Conservation (phyloP, 179 eudicot species). For the Sideroxylon spinosum region DNA sequence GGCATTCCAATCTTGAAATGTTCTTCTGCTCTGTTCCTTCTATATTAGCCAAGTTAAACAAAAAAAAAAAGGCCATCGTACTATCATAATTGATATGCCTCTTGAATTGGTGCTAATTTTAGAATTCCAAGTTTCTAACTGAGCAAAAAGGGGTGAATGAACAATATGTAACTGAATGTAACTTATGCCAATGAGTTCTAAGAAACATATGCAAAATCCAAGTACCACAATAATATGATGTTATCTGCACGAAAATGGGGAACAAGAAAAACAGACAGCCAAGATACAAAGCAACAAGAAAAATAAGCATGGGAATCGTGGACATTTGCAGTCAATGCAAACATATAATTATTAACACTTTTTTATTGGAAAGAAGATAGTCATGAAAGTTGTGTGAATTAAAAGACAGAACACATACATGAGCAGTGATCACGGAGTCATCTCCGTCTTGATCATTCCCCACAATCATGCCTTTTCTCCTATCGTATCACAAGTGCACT, state of each 20-base stretch:
- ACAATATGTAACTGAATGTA: neutral
- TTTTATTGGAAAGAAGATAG: neutral
- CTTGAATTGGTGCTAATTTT: neutral
- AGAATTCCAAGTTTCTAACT: neutral
- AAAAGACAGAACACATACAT: slow-evolving; percentile 44
- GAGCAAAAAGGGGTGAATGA: neutral
- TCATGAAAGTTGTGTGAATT: neutral
- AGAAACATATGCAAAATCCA: neutral
- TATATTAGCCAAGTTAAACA: too few species aligned
- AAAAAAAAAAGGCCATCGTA: too few species aligned
- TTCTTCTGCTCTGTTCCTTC: too few species aligned
- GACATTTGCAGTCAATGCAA: neutral
- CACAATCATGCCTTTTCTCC: slow-evolving; percentile 92
- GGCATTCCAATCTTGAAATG: too few species aligned
- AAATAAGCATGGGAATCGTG: neutral
- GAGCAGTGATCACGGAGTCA: slow-evolving; percentile 77
- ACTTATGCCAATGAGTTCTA: neutral
- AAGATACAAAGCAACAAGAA: neutral
- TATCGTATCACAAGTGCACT: slow-evolving; percentile 19
- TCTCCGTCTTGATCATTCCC: slow-evolving; percentile 95
- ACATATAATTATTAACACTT: neutral
- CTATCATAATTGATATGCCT: too few species aligned
- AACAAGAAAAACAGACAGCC: neutral
- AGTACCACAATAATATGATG: neutral
- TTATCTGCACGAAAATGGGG: neutral